Conservation (phyloP, 2,329 filamentous ascomycete species). For the Fusarium sambucinum region DNA sequence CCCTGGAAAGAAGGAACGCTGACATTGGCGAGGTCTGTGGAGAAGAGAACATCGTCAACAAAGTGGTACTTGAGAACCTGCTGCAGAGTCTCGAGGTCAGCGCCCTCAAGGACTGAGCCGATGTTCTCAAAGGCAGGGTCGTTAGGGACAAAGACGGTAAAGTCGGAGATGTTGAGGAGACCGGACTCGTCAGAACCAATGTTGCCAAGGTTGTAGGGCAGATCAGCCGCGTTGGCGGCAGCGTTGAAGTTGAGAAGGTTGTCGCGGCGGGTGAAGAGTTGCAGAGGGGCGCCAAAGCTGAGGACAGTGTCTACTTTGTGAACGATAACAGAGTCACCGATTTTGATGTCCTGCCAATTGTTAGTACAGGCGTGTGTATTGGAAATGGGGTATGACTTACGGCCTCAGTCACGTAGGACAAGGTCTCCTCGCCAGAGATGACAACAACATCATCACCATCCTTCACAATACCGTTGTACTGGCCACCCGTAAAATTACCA, state of each 20-base stretch:
- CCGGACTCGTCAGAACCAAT: slow-evolving; percentile 31
- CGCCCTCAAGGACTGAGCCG: slow-evolving; percentile 46
- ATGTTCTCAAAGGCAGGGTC: slow-evolving; percentile 49
- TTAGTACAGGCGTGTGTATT: neutral
- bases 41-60: slow-evolving; percentile 50
- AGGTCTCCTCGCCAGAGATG: slow-evolving; percentile 50
- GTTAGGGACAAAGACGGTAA: slow-evolving; percentile 49
- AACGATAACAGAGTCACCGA: slow-evolving; percentile 48
- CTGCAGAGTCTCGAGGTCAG: slow-evolving; percentile 43
- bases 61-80: slow-evolving; percentile 51
- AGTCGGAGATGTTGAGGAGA: slow-evolving; percentile 48
- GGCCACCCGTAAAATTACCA: slow-evolving; percentile 54
- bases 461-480: slow-evolving; percentile 53
- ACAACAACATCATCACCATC: slow-evolving; percentile 50
- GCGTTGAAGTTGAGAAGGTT: slow-evolving; percentile 49
- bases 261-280: slow-evolving; percentile 48
- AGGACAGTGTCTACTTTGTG: slow-evolving; percentile 50
- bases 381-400: slow-evolving; percentile 19
- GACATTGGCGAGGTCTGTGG: slow-evolving; percentile 46
- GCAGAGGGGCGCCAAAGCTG: slow-evolving; percentile 48
- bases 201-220: slow-evolving; percentile 46
- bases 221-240: slow-evolving; percentile 46
- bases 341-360: slow-evolving; percentile 44
- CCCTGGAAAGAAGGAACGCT: slow-evolving; percentile 45
- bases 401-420: slow-evolving; percentile 52